Conservation (phyloP, 176 grass and related monocot genomes). For the Saccharum spontaneum region DNA sequence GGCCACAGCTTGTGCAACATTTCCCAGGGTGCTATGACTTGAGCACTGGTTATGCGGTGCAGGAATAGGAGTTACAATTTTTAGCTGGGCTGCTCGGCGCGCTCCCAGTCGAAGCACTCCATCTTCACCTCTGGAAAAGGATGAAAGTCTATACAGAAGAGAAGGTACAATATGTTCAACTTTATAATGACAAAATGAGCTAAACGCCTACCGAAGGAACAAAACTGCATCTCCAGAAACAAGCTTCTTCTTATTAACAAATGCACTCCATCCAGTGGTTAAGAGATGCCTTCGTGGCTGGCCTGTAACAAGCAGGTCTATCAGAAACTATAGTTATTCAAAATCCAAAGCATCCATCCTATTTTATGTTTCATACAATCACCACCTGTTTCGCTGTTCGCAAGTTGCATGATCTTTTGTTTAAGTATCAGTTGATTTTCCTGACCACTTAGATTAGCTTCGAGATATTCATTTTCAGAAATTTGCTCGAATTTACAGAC, state of each 20-base stretch:
- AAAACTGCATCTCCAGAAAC: constrained; percentile 84
- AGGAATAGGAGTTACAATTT: constrained; percentile 38
- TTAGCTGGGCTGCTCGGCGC: constrained; percentile 63
- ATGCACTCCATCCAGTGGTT: constrained; percentile 87
- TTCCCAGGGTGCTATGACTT: constrained; percentile 35
- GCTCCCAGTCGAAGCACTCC: constrained; percentile 81
- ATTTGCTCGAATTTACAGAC: neutral
- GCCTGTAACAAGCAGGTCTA: constrained; percentile 53
- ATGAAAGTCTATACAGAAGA: constrained; percentile 9
- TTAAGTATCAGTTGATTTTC: neutral
- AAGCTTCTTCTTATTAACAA: constrained; percentile 84
- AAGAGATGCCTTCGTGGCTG: constrained; percentile 88
- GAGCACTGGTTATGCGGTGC: constrained; percentile 36
- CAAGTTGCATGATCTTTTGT: neutral
- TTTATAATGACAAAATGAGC: constrained; percentile 6
- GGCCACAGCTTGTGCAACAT: constrained; percentile 53
- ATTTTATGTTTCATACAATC: neutral
- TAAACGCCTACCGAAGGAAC: constrained; percentile 69
- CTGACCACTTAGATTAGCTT: neutral
- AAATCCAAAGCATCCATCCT: neutral
- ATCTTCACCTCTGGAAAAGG: constrained; percentile 61
- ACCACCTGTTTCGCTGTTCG: neutral
- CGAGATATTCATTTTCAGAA: neutral
- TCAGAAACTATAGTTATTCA: constrained; percentile 17
- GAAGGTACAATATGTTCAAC: constrained; percentile 1